A percentile compares a stretch with the other conserved stretches of the same genome.
Evolutionary conservation across 228 moss, liverwort and hornwort genomes (phyloP).

Genomic region (Sphagnum magellanicum): DNA sequence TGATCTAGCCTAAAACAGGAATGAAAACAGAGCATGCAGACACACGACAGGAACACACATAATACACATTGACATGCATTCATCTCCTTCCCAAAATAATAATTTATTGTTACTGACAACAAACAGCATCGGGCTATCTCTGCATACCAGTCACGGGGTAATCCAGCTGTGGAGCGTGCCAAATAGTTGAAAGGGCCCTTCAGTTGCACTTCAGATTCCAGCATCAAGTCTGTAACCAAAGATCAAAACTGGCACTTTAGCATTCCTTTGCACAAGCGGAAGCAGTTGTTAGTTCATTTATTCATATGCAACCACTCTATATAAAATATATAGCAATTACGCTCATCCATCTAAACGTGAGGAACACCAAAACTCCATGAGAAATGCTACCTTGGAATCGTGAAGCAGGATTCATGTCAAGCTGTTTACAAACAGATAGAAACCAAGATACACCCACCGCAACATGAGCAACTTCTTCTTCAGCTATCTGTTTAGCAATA

Average conservation of each 20-base stretch:
- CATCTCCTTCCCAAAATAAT: too few relatives aligned
- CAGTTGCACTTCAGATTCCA: slow-evolving; percentile 54
- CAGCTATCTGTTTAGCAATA: slow-evolving; percentile 76
- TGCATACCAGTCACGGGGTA: slow-evolving; percentile 41
- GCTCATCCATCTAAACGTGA: too few relatives aligned
- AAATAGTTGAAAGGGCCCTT: slow-evolving; percentile 85
- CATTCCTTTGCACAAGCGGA: neutral
- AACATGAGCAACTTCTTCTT: slow-evolving; percentile 96
- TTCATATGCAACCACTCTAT: too few relatives aligned
- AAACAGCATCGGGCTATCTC: too few relatives aligned
- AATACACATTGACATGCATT: too few relatives aligned
- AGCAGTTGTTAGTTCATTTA: neutral
- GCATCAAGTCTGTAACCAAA: slow-evolving; percentile 47
- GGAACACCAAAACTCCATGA: too few relatives aligned
- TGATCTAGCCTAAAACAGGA: too few relatives aligned
- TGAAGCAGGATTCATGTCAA: slow-evolving; percentile 55
- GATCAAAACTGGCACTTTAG: neutral
- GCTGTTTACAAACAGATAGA: slow-evolving; percentile 63
- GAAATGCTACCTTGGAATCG: slow-evolving; percentile 56
- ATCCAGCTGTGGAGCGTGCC: slow-evolving; percentile 51
- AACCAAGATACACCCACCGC: slow-evolving; percentile 89
- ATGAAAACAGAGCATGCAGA: too few relatives aligned
- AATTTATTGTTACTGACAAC: too few relatives aligned
- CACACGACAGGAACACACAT: too few relatives aligned
- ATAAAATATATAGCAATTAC: too few relatives aligned